Percentiles rank a stretch among this genome's conserved stretches.
Evolutionary conservation across 768 basidiomycete species (phyloP).

Genomic region (Leccinum subgranulosum): DNA sequence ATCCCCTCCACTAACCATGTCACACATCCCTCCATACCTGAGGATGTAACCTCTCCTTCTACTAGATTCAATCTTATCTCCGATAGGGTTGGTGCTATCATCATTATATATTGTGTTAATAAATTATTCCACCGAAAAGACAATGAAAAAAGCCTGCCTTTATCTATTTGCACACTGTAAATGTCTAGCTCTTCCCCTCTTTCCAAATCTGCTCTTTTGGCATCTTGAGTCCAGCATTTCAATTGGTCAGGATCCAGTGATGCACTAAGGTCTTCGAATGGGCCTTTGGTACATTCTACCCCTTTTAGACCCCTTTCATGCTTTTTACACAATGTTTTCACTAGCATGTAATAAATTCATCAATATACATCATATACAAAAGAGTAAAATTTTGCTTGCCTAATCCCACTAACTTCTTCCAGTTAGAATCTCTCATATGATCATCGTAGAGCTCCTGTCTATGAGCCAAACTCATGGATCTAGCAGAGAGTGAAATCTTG

Average conservation of each 20-base stretch:
- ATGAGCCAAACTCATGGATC: slow-evolving; percentile 24
- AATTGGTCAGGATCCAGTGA: neutral
- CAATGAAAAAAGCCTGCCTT: neutral
- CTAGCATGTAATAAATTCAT: neutral
- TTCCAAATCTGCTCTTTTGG: neutral
- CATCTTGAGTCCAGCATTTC: neutral
- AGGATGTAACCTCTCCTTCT: too few relatives aligned
- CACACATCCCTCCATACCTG: too few relatives aligned
- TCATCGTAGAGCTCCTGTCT: slow-evolving; percentile 20
- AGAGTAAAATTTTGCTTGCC: neutral
- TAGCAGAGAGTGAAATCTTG: slow-evolving; percentile 18
- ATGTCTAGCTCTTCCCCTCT: neutral
- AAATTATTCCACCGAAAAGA: neutral
- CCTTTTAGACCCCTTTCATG: neutral
- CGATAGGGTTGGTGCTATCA: neutral
- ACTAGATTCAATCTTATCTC: neutral
- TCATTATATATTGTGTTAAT: neutral
- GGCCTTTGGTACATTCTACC: neutral
- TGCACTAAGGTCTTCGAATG: neutral
- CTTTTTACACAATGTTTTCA: neutral
- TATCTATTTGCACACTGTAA: neutral
- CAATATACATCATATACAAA: neutral
- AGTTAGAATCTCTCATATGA: slow-evolving; percentile 3
- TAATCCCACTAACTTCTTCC: neutral
- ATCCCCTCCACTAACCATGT: too few relatives aligned